phyloP scores from a whole-genome alignment of 2,329 filamentous ascomycete genomes.

The Sporothrix mexicana region DNA sequence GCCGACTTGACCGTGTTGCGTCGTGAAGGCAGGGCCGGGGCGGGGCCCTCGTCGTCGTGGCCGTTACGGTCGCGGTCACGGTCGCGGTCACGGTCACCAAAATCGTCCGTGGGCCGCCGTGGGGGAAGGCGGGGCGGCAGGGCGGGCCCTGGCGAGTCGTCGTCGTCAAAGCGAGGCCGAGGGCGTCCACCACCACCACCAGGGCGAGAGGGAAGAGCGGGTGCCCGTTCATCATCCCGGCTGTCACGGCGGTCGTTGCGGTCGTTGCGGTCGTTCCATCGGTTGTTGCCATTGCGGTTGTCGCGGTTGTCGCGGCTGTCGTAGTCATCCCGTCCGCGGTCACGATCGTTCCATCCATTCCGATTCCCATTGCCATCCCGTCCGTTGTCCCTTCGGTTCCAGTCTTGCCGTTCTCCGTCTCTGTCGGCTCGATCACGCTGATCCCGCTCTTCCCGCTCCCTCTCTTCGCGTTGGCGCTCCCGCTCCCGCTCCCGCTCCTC shows the following conservation, averaged over 20 bases:
- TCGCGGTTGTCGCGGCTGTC: neutral
- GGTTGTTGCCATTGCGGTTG: neutral
- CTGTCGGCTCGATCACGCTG: neutral
- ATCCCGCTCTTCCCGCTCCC: neutral
- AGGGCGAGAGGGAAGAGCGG: conserved; percentile 32
- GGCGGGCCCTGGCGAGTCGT: neutral
- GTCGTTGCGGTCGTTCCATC: neutral
- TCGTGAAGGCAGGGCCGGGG: conserved; percentile 52
- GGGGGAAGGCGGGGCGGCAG: conserved; percentile 32
- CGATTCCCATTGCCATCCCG: neutral
- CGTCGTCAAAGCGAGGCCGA: neutral
- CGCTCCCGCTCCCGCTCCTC: neutral
- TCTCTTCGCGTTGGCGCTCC: neutral
- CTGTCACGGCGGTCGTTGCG: conserved; percentile 24
- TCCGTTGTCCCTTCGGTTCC: conserved; percentile 17
- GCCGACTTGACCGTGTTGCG: conserved; percentile 47
- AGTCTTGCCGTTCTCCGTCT: conserved; percentile 3
- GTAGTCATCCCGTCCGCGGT: neutral
- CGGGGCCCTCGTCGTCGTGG: conserved; percentile 61
- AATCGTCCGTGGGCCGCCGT: conserved; percentile 49
- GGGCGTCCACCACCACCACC: neutral
- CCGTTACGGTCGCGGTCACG: neutral
- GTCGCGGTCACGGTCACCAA: neutral
- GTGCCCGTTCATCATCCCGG: neutral
- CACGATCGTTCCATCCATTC: neutral